Evolutionary conservation across 768 basidiomycete species (phyloP), one percentile per base, ranked within the genome.

Genomic region (Cyathus striatus): DNA sequence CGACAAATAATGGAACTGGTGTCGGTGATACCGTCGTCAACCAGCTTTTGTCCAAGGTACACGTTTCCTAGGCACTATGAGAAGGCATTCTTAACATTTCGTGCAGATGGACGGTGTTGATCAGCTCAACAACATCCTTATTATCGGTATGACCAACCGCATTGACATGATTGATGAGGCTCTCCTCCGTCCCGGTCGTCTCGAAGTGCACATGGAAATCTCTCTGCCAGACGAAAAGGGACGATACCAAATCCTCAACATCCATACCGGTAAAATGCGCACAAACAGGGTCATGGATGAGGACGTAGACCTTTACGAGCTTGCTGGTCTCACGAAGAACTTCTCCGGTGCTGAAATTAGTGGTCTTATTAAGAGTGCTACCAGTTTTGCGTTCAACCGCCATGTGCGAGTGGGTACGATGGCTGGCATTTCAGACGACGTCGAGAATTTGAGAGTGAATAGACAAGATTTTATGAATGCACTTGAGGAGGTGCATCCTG

Each of bases 21-120:
- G 96, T 99, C 4, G 95, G 93, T n/a, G 96, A 99, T 62, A 97
- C 86, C 16, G 90, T 98, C 16, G 96, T 99, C 63, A 99, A 98
- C 64, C 96, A 99, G 66, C 78, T 99, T 38, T 74, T 99, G 13
- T 95, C 96, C 20, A 99, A 99, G 78, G 92, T 86, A 34, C 9
- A 70, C 44, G 21, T 20, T 27, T 18, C 7, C 20, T 9, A 36
- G 10, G 10, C 20, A 9, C 35, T 9, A 9, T 18, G 10, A 6
- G 7, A 10, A 9, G 35, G 7, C 10, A 7, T 9, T 36, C 6
- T 18, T 36, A 36, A 36, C 20, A 18, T 7, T 9, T 36, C 17
- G 27, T 30, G 27, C 18, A 96, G 92, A 95, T 99, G 93, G 96
- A 99, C 52, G 96, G 96, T 70, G 95, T 99, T 9, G 96, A 99